phyloP scores from a whole-genome alignment of 1,139 yeast species.

The Hemisphaericaspora subhashii region DNA sequence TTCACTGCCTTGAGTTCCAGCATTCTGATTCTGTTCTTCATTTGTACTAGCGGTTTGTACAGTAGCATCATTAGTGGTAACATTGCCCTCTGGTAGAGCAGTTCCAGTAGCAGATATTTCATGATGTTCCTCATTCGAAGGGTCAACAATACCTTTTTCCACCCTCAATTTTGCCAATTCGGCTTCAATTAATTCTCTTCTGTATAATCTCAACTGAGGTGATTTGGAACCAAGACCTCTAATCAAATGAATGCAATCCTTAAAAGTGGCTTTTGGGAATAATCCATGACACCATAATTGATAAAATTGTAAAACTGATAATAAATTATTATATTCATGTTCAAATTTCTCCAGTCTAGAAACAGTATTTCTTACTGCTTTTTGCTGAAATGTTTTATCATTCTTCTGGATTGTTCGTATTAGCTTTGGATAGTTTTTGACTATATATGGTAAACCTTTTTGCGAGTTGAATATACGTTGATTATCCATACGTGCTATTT shows the following conservation, averaged over 20 bases:
- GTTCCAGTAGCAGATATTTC: background rate
- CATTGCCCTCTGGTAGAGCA: background rate
- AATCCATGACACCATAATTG: conserved; percentile 85
- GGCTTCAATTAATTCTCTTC: conserved; percentile 36
- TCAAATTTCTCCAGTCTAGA: conserved; percentile 24
- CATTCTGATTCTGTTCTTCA: conserved; percentile 8
- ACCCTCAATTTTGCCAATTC: conserved; percentile 35
- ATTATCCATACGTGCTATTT: conserved; percentile 47
- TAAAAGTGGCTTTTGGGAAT: conserved; percentile 75
- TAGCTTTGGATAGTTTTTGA: conserved; percentile 40
- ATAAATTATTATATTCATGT: conserved; percentile 43
- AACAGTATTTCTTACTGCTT: conserved; percentile 7
- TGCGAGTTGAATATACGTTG: conserved; percentile 45
- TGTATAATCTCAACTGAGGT: conserved; percentile 32
- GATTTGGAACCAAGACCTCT: conserved; percentile 36
- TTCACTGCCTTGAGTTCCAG: too few species aligned
- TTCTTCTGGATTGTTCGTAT: conserved; percentile 26
- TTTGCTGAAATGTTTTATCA: conserved; percentile 28
- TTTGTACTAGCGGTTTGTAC: too few species aligned
- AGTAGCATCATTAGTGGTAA: background rate
- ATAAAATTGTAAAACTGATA: conserved; percentile 59
- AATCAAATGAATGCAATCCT: conserved; percentile 51
- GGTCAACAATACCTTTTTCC: conserved; percentile 33
- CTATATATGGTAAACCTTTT: conserved; percentile 50
- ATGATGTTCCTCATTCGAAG: conserved; percentile 6